Evolutionary conservation across 73 alveolate genomes (phyloP), one percentile per base, ranked within the genome.

Genomic region (Paramecium biaurelia): DNA sequence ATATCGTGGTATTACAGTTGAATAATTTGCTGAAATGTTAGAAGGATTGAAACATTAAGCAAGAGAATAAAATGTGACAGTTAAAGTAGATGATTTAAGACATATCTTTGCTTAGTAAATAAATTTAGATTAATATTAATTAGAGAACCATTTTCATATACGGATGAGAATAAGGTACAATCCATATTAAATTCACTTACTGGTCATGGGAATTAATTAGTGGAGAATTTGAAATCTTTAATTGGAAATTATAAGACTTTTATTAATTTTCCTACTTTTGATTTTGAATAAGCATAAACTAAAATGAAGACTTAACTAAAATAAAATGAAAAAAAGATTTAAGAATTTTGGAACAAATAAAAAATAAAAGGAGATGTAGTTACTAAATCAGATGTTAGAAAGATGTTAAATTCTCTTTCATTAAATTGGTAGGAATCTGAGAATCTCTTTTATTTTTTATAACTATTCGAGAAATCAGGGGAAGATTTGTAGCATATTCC

Each of bases 381-480:
- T 1, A 32, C 7, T 3, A 79, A 79, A 43, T 30, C 70, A 37
- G 90, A 79, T 10, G 74, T 79, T 21, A 7, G 74, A 23, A 79
- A 79, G 10, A 43, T 79, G 70, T 24, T 79, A 20, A 41, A 79
- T 24, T 23, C 90, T 3, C 24, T 79, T n/a, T 20, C 20, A 41
- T 45, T 79, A 20, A n/a, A 79, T 41, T 79, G 90, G 90, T 26
- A 79, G 7, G 90, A 79, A 20, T 57, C 90, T 24, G 42, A 41
- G 7, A 30, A 43, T 30, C 28, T 79, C 23, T 79, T 42, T n/a
- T 79, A 79, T 45, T 79, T 79, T 79, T 10, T 47, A 9, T 43
- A 79, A 41, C 23, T 79, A 43, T 79, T 79, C 14, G 90, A 79
- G n/a, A 79, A 79, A 47, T 79, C 90, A 21, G 90, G 72, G 7